A percentile compares a stretch with the other conserved stretches of the same genome.
Evolutionary conservation across 2,329 filamentous ascomycete genomes (phyloP).

Genomic region (Phialocephala subalpina): DNA sequence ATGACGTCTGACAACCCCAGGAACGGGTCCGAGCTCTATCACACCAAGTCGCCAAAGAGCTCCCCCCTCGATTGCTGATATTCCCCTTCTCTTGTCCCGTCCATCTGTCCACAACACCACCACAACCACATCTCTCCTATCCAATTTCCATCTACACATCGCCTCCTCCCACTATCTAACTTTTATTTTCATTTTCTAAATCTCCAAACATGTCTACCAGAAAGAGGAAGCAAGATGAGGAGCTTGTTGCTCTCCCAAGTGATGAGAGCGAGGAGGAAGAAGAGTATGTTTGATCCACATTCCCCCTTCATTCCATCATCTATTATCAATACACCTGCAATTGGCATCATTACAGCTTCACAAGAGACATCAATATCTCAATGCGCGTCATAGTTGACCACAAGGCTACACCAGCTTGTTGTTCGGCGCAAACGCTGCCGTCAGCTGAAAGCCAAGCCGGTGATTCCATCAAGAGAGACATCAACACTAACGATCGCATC

Average conservation of each 20-base stretch:
- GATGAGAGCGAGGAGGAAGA: conserved; percentile 43
- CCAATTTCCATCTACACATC: neutral
- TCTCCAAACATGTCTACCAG: conserved; percentile 31
- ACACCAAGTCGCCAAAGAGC: conserved; percentile 7
- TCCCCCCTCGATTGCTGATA: neutral
- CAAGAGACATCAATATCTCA: conserved; percentile 9
- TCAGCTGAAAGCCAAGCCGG: conserved; percentile 12
- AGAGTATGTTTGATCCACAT: conserved; percentile 35
- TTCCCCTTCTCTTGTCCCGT: conserved; percentile 11
- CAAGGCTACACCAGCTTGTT: conserved; percentile 10
- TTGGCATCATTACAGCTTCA: conserved; percentile 25
- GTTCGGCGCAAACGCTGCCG: conserved; percentile 14
- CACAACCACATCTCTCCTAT: conserved; percentile 1
- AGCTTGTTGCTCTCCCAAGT: conserved; percentile 42
- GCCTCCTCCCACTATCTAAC: neutral
- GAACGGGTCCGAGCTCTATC: conserved; percentile 17
- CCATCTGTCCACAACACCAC: conserved; percentile 1
- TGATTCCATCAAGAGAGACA: conserved; percentile 3
- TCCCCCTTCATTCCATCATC: conserved; percentile 1
- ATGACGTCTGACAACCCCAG: conserved; percentile 5
- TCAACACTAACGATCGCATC: conserved; percentile 25
- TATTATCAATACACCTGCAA: conserved; percentile 13
- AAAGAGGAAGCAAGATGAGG: conserved; percentile 42
- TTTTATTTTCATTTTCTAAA: neutral
- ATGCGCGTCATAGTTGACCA: conserved; percentile 11